These are phyloP conservation scores for Hypoxylon sp. DNA, from an alignment of 2,329 filamentous ascomycete species.

Conservation along the genomic window DNA sequence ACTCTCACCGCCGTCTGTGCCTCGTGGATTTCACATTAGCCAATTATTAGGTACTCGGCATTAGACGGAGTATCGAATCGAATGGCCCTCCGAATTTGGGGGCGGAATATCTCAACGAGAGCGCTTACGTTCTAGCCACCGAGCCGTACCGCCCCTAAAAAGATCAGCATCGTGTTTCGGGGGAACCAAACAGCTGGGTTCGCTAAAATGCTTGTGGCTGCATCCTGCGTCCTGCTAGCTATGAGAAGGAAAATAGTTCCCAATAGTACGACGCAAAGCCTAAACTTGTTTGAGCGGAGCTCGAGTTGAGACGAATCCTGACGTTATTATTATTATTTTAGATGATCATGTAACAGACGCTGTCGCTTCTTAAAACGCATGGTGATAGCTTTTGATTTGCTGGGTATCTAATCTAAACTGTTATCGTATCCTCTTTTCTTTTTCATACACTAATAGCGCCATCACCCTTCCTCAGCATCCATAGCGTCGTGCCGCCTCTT, in stretches of 20 bases:
- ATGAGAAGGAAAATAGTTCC: not conserved
- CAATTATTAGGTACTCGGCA: not conserved
- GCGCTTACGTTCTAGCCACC: constrained; percentile 12
- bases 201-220: constrained; percentile 1
- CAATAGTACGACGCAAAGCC: not conserved
- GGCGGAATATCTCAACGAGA: constrained; percentile 1
- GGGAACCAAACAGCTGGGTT: constrained; percentile 19
- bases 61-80: not conserved
- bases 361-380: not conserved
- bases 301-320: not conserved
- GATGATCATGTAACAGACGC: not conserved
- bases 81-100: constrained; percentile 1
- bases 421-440: constrained; percentile 1
- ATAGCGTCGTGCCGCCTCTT: constrained; percentile 71
- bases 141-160: not conserved
- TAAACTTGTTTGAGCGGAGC: not conserved
- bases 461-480: constrained; percentile 81
- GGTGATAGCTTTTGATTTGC: constrained; percentile 24
- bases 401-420: constrained; percentile 39
- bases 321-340: not conserved
- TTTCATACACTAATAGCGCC: constrained; percentile 8
- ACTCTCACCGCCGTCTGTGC: not conserved
- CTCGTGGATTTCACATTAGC: not conserved
- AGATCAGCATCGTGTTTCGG: constrained; percentile 6
- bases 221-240: not conserved